These are phyloP conservation scores for Beauveria varroae DNA, from an alignment of 2,329 filamentous ascomycete genomes.

Conservation along the genomic window DNA sequence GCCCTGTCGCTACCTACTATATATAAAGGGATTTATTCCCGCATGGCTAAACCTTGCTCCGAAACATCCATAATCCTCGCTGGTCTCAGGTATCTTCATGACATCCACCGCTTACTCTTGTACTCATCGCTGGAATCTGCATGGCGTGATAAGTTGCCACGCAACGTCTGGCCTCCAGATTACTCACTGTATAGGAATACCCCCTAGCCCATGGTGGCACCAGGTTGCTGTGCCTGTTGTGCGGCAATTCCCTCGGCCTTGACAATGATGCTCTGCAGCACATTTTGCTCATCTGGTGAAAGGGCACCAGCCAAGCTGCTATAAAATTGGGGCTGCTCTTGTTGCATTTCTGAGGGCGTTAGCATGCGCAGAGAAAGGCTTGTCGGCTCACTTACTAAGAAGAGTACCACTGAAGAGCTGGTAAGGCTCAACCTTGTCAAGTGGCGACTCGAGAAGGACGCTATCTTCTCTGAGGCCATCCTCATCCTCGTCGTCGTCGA, in stretches of 20 bases:
- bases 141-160: not conserved
- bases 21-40: not conserved
- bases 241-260: conserved; percentile 39
- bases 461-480: conserved; percentile 92
- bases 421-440: conserved; percentile 95
- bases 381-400: conserved; percentile 56
- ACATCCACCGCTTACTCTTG: conserved; percentile 6
- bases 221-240: conserved; percentile 15
- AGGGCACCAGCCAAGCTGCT: conserved; percentile 71
- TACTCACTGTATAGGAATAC: not conserved
- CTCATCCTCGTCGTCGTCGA: conserved; percentile 59
- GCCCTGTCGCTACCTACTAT: conserved; percentile 3
- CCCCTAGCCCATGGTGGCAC: conserved; percentile 13
- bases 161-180: not conserved
- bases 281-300: conserved; percentile 68
- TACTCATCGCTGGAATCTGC: not conserved
- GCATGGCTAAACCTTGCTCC: not conserved
- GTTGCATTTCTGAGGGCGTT: conserved; percentile 62
- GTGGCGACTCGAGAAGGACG: conserved; percentile 81
- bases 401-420: conserved; percentile 77
- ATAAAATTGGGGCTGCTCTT: conserved; percentile 86
- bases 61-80: conserved; percentile 7
- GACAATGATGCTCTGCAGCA: conserved; percentile 74
- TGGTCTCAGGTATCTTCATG: conserved; percentile 10
- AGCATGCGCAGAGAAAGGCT: not conserved